Evolutionary conservation across 129 eudicot genomes (phyloP).

Genomic region (Lactuca sativa): DNA sequence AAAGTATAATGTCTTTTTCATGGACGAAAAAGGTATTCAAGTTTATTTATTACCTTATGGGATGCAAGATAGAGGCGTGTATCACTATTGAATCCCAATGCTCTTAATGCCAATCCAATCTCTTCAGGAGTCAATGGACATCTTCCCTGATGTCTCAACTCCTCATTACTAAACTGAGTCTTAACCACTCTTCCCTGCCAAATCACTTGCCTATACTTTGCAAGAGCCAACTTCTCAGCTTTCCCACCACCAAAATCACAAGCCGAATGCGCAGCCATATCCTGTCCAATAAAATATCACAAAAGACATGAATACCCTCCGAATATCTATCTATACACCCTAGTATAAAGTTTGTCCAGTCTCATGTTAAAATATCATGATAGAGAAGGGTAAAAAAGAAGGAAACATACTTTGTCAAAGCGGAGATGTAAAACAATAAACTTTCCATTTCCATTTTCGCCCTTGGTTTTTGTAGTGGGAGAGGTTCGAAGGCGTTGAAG

Average conservation of each 20-base stretch:
- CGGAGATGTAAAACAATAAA: constrained; percentile 91
- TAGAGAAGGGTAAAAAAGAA: neutral
- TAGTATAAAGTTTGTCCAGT: too few relatives aligned
- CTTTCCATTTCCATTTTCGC: constrained; percentile 47
- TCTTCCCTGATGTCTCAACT: constrained; percentile 86
- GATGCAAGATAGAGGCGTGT: constrained; percentile 97
- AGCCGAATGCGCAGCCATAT: constrained; percentile 99
- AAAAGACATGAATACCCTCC: neutral
- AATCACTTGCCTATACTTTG: constrained; percentile 86
- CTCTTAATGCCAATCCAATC: constrained; percentile 76
- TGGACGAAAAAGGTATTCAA: neutral
- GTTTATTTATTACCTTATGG: constrained; percentile 56
- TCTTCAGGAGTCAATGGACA: constrained; percentile 98
- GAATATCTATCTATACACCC: neutral
- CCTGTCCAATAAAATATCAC: constrained; percentile 43
- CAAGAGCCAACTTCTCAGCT: constrained; percentile 95
- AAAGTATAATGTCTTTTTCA: too few relatives aligned
- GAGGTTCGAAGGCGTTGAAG: constrained; percentile 62
- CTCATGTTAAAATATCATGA: neutral
- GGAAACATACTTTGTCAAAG: constrained; percentile 74
- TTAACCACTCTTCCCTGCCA: constrained; percentile 97
- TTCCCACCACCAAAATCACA: constrained; percentile 99
- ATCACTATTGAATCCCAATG: constrained; percentile 74
- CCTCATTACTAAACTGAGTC: constrained; percentile 78
- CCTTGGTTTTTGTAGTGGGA: constrained; percentile 28